Percentiles rank a stretch among this genome's conserved stretches.
Conservation (phyloP, 495 filamentous ascomycete species). For the Xylaria venustula region DNA sequence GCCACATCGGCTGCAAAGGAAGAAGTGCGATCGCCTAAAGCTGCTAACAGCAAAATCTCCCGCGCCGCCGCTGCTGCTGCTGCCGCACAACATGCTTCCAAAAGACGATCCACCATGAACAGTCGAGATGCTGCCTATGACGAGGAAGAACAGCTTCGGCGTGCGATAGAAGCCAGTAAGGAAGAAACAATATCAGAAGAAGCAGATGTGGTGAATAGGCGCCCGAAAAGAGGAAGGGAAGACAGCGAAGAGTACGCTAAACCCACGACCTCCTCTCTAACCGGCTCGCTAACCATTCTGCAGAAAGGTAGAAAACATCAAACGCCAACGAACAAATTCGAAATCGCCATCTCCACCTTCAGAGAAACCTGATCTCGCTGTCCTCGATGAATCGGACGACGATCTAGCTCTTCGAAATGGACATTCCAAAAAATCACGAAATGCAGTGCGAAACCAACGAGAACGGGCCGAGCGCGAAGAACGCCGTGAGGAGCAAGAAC, state of each 20-base stretch:
- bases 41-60: slow-evolving; percentile 45
- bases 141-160: slow-evolving; percentile 83
- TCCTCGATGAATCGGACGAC: slow-evolving; percentile 70
- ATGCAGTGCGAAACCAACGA: slow-evolving; percentile 64
- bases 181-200: slow-evolving; percentile 55
- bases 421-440: slow-evolving; percentile 61
- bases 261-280: not conserved
- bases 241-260: slow-evolving; percentile 84
- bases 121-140: slow-evolving; percentile 94
- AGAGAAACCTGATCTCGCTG: slow-evolving; percentile 45
- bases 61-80: slow-evolving; percentile 44
- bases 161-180: slow-evolving; percentile 94
- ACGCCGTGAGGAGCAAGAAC: slow-evolving; percentile 68
- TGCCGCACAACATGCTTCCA: slow-evolving; percentile 54
- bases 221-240: slow-evolving; percentile 81
- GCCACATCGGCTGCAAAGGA: slow-evolving; percentile 60
- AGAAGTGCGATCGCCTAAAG: slow-evolving; percentile 47
- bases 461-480: slow-evolving; percentile 76
- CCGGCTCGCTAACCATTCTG: slow-evolving; percentile 5
- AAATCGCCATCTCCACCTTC: slow-evolving; percentile 60
- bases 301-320: slow-evolving; percentile 51
- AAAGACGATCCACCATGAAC: slow-evolving; percentile 95
- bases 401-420: slow-evolving; percentile 55
- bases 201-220: slow-evolving; percentile 51
- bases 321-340: slow-evolving; percentile 74